Evolutionary conservation across 441 rosid species (phyloP), one percentile per base, ranked within the genome.

Genomic region (Gossypium schwendimanii): DNA sequence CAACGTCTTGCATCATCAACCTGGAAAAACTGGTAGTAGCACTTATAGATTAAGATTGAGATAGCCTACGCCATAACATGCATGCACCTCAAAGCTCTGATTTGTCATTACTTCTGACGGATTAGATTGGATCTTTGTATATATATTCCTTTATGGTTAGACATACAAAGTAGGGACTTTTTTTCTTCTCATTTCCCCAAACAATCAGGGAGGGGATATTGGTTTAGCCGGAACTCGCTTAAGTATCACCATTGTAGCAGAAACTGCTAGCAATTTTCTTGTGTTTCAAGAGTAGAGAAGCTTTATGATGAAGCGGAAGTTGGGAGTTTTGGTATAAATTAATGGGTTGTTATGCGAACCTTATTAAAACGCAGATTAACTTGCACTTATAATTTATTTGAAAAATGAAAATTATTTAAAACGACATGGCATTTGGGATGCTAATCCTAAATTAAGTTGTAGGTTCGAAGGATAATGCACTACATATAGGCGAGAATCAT

Each of bases 51-150:
- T 26, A 24, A 44, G 41, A 63, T 55, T 24, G 39, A 73, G 59
- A 41, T 67, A 50, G 18, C 20, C 7, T 39, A 28, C 28, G 6
- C 53, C 12, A 26, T 21, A 1, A 28, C 24, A 55, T 33, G 68
- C 45, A 57, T 55, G 39, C 39, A 15, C 14, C 69, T 67, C 66
- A 45, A 53, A 61, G 64, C 65, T 70, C 64, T 59, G 39, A 54
- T 70, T 70, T 58, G 31, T 49, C n/a, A 18, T 68, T 54, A 20
- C 26, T 54, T 68, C 28, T 67, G 53, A 31, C 61, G 7, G 39
- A 41, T 26, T 60, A 61, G 69, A 68, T 41, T 58, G 63, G 4
- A 36, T 72, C 61, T 36, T 59, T 39, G 45, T 39, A 63, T 77
- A 66, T 59, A 77, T 24, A 49, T 23, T 72, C 45, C 44, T 68